Base-by-base conservation (phyloP, 225 moss, liverwort and hornwort species). In the Polytrichum formosum region DNA sequence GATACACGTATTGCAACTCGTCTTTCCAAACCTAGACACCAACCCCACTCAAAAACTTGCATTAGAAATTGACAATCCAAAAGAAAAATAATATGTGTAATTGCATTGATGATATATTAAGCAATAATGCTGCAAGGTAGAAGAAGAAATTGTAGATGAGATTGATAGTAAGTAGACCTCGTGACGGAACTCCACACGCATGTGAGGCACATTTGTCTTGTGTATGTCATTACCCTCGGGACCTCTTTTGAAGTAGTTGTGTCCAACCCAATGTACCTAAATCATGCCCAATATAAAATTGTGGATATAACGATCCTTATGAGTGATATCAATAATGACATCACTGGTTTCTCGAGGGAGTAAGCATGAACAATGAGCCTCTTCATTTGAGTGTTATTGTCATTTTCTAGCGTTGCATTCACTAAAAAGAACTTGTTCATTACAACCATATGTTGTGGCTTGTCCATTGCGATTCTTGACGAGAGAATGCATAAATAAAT, bases 161-260 rank as follows among this genome's bases (percentile, higher is more conserved):
- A 17, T 4, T 29, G 33, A 35, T 2, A 16, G 2, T 6, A 55
- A 30, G 20, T n/a, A 37, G 70, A 79, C 97, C 97, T 94, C 87
- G 22, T 94, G 91, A 31, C 94, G 92, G 72, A 98, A 94, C 74
- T 92, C 85, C 53, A 94, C 91, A 53, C 97, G 84, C 90, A 98
- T 98, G 54, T 88, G 92, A 23, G 97, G 97, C 22, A 94, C 97
- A 75, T 98, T 98, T 63, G 97, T 98, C 77, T 98, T 98, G 64
- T 94, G 97, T 28, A 98, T 92, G 76, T 98, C 83, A 1, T 98
- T 98, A 17, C 94, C 97, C n/a, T 87, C 81, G 0, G 94, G 89
- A 70, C 97, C 97, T 72, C 91, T 80, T 77, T 78, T 78, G 26
- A 75, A 92, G 75, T 94, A 94, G 18, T 85, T 83, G 65, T 87